Evolutionary conservation across 148 eudicot species (phyloP).

Genomic region (Rheum nobile): DNA sequence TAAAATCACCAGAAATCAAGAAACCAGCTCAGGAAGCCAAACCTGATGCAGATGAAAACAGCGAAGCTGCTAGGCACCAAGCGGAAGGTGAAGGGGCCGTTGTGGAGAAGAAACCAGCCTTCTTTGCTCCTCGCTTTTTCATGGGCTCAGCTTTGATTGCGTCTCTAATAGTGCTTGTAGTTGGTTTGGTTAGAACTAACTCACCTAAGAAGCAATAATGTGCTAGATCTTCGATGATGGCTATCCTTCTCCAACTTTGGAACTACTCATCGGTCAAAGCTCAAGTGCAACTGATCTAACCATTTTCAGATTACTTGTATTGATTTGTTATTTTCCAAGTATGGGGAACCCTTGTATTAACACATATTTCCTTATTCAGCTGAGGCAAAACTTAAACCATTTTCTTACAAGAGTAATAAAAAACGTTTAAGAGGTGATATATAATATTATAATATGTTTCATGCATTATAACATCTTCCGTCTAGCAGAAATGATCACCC

Average conservation of each 20-base stretch:
- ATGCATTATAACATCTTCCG: neutral
- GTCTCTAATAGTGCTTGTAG: slow-evolving; percentile 36
- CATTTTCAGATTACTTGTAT: neutral
- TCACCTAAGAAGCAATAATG: slow-evolving; percentile 9
- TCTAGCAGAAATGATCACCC: neutral
- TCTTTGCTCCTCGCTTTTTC: slow-evolving; percentile 29
- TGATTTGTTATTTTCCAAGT: neutral
- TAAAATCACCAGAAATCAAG: neutral
- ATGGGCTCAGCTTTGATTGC: slow-evolving; percentile 51
- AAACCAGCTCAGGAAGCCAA: neutral
- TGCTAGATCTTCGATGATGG: no score
- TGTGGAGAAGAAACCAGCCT: slow-evolving; percentile 7
- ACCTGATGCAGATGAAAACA: slow-evolving; percentile 1
- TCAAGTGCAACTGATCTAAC: neutral
- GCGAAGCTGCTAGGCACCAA: slow-evolving; percentile 1
- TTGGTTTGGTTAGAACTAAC: slow-evolving; percentile 21
- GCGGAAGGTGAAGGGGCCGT: slow-evolving; percentile 5
- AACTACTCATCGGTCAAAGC: neutral
- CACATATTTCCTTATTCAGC: neutral
- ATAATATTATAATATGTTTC: neutral
- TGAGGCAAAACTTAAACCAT: neutral
- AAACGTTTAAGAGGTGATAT: neutral
- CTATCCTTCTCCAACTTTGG: neutral
- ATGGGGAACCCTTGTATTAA: neutral
- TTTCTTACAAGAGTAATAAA: neutral